Evolutionary conservation across 148 eudicot species (phyloP).

Genomic region (Camellia sinensis): DNA sequence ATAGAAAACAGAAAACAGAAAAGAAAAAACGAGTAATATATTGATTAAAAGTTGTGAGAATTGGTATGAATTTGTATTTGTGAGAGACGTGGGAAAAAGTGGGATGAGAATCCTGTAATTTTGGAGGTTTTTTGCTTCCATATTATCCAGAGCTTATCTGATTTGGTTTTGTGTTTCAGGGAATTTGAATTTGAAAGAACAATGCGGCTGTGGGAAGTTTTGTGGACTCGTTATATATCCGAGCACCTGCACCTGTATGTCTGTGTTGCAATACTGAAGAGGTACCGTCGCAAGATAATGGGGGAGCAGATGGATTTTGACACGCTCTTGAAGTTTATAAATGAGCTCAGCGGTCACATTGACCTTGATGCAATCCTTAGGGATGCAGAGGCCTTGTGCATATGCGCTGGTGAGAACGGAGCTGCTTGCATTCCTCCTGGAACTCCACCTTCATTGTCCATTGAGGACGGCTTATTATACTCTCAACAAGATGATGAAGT

Average conservation of each 20-base stretch:
- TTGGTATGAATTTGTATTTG: no score
- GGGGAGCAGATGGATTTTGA: constrained; percentile 97
- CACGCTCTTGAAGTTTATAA: constrained; percentile 84
- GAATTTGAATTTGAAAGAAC: constrained; percentile 73
- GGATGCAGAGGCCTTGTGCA: constrained; percentile 88
- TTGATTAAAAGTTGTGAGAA: no score
- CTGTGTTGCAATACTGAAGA: constrained; percentile 81
- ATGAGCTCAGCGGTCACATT: constrained; percentile 78
- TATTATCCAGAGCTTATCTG: background rate
- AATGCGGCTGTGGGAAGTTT: constrained; percentile 81
- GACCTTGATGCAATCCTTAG: constrained; percentile 61
- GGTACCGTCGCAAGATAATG: constrained; percentile 72
- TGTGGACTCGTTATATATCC: constrained; percentile 79
- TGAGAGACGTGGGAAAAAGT: no score
- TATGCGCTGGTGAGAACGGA: constrained; percentile 96
- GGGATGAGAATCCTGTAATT: constrained; percentile 1
- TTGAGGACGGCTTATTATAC: constrained; percentile 44
- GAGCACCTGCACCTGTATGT: constrained; percentile 88
- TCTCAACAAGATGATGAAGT: constrained; percentile 71
- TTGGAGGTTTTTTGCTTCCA: background rate
- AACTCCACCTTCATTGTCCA: constrained; percentile 83
- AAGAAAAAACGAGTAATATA: no score
- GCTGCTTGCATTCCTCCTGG: constrained; percentile 94
- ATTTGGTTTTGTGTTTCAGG: constrained; percentile 38
- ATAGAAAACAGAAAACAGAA: background rate